phyloP scores from a whole-genome alignment of 176 grass and related monocot species.

The Chloris gayana region DNA sequence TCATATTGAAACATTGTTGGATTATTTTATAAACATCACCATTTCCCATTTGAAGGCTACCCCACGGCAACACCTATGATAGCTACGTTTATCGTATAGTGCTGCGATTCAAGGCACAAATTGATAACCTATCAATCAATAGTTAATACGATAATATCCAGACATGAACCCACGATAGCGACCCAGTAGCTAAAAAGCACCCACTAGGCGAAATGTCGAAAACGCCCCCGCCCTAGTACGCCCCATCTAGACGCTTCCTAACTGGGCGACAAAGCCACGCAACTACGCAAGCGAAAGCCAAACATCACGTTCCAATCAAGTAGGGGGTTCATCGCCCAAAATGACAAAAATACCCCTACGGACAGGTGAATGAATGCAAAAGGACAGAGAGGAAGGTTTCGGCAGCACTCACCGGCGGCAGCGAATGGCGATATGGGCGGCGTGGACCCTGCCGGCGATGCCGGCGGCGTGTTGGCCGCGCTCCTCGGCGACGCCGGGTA shows the following conservation, averaged over 20 bases:
- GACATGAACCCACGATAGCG: conserved; percentile 41
- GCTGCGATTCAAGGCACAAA: conserved; percentile 31
- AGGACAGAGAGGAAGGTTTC: neutral
- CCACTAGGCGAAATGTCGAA: conserved; percentile 32
- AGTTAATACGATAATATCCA: conserved; percentile 37
- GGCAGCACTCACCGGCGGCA: conserved; percentile 57
- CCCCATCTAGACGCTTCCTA: conserved; percentile 55
- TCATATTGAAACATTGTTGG: neutral
- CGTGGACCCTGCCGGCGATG: conserved; percentile 61
- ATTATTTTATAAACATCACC: neutral
- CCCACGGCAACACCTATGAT: conserved; percentile 18
- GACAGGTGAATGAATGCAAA: neutral
- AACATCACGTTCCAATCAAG: conserved; percentile 23
- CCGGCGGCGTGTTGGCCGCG: conserved; percentile 70
- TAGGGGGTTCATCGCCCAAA: neutral
- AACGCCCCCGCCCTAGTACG: conserved; percentile 30
- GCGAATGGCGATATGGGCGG: conserved; percentile 83
- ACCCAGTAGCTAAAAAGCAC: conserved; percentile 29
- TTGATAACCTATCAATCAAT: conserved; percentile 38
- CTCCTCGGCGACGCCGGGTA: conserved; percentile 63
- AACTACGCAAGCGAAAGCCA: conserved; percentile 35
- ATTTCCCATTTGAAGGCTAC: conserved; percentile 25
- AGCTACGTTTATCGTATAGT: conserved; percentile 33
- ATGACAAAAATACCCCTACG: conserved; percentile 16
- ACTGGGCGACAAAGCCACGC: conserved; percentile 43